phyloP scores from a whole-genome alignment of 306 rosid species.

The Citrullus amarus region DNA sequence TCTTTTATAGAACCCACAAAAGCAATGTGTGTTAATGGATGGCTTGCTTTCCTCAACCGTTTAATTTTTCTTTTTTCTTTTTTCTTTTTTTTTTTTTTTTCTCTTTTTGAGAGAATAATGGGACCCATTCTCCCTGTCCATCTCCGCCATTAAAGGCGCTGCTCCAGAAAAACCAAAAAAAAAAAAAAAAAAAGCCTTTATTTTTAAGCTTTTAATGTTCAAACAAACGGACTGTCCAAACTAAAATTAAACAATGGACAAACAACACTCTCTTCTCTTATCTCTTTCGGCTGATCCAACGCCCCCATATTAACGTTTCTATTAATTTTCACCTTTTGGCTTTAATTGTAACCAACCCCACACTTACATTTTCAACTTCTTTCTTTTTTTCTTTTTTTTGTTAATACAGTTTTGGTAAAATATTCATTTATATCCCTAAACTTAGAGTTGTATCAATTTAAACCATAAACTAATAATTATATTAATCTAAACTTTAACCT shows the following conservation, averaged over 20 bases:
- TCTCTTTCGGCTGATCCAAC: not conserved
- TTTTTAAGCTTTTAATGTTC: not conserved
- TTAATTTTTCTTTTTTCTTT: not conserved
- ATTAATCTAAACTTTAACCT: too few species aligned
- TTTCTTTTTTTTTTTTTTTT: too few species aligned
- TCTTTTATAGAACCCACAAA: not conserved
- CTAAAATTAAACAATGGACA: not conserved
- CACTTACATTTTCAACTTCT: not conserved
- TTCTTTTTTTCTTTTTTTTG: too few species aligned
- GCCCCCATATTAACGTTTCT: not conserved
- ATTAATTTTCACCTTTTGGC: conserved; percentile 23
- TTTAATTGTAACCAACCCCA: conserved; percentile 23
- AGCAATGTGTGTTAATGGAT: not conserved
- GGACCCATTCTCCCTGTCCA: not conserved
- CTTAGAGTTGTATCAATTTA: too few species aligned
- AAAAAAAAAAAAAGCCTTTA: too few species aligned
- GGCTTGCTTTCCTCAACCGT: not conserved
- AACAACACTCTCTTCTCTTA: not conserved
- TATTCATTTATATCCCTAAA: too few species aligned
- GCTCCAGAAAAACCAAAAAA: not conserved
- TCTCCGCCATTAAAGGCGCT: not conserved
- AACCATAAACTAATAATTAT: too few species aligned
- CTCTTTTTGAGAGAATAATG: not conserved
- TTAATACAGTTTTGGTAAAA: too few species aligned
- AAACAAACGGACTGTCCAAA: conserved; percentile 19